These are phyloP conservation scores for Solanum peruvianum DNA, from an alignment of 257 asterid genomes.

Conservation along the genomic window DNA sequence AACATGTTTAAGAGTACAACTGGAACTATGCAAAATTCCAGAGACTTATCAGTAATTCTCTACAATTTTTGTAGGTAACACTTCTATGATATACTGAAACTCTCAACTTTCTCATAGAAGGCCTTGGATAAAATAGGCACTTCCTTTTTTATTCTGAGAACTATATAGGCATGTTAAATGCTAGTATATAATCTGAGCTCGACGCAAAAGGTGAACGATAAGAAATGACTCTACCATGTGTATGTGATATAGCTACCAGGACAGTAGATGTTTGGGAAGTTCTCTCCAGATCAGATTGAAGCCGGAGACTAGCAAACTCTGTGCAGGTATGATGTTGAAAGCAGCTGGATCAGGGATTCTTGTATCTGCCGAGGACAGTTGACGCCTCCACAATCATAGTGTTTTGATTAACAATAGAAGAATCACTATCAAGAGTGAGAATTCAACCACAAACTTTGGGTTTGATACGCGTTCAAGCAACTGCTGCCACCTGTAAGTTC, in stretches of 20 bases:
- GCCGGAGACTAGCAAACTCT: background rate
- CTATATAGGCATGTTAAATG: background rate
- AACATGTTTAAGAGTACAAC: background rate
- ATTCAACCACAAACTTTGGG: slow-evolving; percentile 38
- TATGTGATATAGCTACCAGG: background rate
- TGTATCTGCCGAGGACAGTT: background rate
- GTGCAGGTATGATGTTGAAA: background rate
- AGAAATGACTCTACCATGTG: background rate
- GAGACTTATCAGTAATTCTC: background rate
- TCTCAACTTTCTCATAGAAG: background rate
- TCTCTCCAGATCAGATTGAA: background rate
- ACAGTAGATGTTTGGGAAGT: background rate
- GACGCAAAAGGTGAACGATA: background rate
- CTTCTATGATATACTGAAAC: background rate
- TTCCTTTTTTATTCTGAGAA: background rate
- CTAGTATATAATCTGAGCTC: background rate
- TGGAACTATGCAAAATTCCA: background rate
- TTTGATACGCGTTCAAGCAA: slow-evolving; percentile 20
- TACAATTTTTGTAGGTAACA: background rate
- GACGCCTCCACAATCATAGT: background rate
- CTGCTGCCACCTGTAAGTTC: slow-evolving; percentile 95
- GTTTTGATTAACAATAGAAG: slow-evolving; percentile 39
- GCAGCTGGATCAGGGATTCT: background rate
- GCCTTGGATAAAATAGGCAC: background rate
- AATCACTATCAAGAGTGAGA: slow-evolving; percentile 39